Evolutionary conservation across 1,139 yeast genomes (phyloP), one percentile per base, ranked within the genome.

Genomic region (Nadsonia commutata): DNA sequence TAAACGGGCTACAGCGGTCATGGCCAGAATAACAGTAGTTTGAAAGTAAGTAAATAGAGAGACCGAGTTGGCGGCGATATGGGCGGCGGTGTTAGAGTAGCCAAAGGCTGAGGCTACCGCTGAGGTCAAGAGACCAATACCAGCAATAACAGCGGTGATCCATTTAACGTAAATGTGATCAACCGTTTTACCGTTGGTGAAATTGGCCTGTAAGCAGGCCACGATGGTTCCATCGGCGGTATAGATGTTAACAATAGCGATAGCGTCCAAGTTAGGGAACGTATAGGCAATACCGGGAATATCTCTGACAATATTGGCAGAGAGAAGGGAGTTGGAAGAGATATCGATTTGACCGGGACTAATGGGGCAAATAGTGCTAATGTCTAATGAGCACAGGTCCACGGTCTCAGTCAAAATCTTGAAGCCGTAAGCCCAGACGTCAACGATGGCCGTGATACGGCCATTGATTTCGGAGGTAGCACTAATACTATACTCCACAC

Each of bases 111-210:
- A 83, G 37, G 88, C 76, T 43, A 88, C 73, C 37, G 95, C 94
- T 1, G 95, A 81, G 8, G 94, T 80, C 43, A 88, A 64, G 43
- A 90, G 72, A 51, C 97, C 97, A 42, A 85, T 64, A 43, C 97
- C 97, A 1, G 96, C 74, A 45, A 93, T 73, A 33, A 90, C 86
- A 11, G 98, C 98, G 49, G 94, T 88, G 31, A 95, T 96, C 98
- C 98, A 90, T 36, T 94, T 76, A 22, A 95, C 97, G 51, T 86
- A 85, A 53, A 78, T 78, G 31, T 95, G 88, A 62, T 86, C 88
- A 38, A 90, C 98, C 2, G 97, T 84, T 59, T 82, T 85, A 47
- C 88, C 93, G 62, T 93, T 90, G 20, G 80, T 64, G 52, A 90
- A 67, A 37, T 76, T 72, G 3, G 95, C 95, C 56, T 83, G 88